Percentiles rank a stretch among this genome's conserved stretches.
Evolutionary conservation across 208 protist genomes (phyloP).

Genomic region (Crithidia mellificae): DNA sequence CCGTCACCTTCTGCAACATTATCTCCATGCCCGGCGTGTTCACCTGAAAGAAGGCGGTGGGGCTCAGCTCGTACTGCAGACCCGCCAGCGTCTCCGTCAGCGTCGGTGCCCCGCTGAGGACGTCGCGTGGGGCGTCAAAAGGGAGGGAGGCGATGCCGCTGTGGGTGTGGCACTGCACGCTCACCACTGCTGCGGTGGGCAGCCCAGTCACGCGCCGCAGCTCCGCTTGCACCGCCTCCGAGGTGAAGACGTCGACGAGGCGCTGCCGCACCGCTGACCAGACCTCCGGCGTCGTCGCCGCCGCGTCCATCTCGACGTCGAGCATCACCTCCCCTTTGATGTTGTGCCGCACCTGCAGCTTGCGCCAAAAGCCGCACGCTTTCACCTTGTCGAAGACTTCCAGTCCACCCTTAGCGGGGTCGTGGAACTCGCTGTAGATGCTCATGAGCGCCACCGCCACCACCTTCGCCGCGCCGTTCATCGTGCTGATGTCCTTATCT

Average conservation of each 20-base stretch:
- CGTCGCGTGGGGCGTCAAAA: conserved; percentile 55
- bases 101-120: conserved; percentile 61
- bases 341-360: conserved; percentile 89
- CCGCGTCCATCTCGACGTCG: conserved; percentile 67
- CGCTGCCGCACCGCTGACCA: conserved; percentile 40
- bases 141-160: conserved; percentile 66
- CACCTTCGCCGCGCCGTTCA: conserved; percentile 59
- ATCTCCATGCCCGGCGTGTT: conserved; percentile 91
- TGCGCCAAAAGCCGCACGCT: conserved; percentile 89
- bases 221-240: conserved; percentile 21
- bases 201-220: conserved; percentile 32
- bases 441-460: conserved; percentile 57
- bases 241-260: conserved; percentile 40
- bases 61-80: conserved; percentile 89
- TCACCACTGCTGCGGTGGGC: conserved; percentile 51
- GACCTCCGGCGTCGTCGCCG: conserved; percentile 34
- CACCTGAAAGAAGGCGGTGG: conserved; percentile 95
- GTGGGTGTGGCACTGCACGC: conserved; percentile 78
- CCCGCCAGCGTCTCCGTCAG: conserved; percentile 79
- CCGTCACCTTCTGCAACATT: conserved; percentile 76
- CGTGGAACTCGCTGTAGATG: conserved; percentile 37
- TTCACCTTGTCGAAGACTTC: conserved; percentile 79
- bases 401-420: conserved; percentile 38
- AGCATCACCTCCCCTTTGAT: conserved; percentile 84
- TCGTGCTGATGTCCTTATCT: conserved; percentile 54